Evolutionary conservation across 805 yeast species (phyloP), one percentile per base, ranked within the genome.

Genomic region (Starmerella stellata): DNA sequence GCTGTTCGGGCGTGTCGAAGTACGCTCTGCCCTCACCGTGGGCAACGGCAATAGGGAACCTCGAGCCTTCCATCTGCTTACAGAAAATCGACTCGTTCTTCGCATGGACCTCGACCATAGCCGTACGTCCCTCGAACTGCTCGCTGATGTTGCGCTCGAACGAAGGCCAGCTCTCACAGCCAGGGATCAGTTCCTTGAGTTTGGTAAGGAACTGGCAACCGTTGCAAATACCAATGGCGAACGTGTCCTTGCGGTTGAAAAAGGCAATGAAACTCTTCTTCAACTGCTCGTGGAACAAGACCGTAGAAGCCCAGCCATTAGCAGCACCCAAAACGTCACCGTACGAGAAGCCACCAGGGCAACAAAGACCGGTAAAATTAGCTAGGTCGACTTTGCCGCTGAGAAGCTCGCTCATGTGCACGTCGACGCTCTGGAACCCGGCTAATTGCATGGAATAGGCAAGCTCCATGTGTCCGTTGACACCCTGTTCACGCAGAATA

Each of bases 241-340:
- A 90, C 0, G 98, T 90, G 57, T 90, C 93, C 16, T 66, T 64
- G 61, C 98, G 75, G 39, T 72, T 78, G 72, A 90, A 90, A 60
- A 90, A 90, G 36, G 62, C 68, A 47, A 64, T 60, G 58, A 90
- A 90, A 62, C 81, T 85, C 21, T 65, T 53, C 55, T 90, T 74
- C 28, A 87, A 78, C 39, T 62, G 65, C 28, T 72, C 80, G 55
- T 87, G 78, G 69, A 75, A 83, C 48, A 90, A 63, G 8, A 90
- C 93, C 15, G 95, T 81, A 55, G 82, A 83, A 42, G 98, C 98
- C 98, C 98, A 90, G 42, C 98, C 98, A 38, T 87, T 78, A 56
- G 95, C 98, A 27, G 98, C 98, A 50, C 98, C 98, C 43, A 90
- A 66, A 36, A 90, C 98, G 61, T 90, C 98, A 68, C 98, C 98